Conservation (phyloP, 305 asterid species). For the Striga hermonthica region DNA sequence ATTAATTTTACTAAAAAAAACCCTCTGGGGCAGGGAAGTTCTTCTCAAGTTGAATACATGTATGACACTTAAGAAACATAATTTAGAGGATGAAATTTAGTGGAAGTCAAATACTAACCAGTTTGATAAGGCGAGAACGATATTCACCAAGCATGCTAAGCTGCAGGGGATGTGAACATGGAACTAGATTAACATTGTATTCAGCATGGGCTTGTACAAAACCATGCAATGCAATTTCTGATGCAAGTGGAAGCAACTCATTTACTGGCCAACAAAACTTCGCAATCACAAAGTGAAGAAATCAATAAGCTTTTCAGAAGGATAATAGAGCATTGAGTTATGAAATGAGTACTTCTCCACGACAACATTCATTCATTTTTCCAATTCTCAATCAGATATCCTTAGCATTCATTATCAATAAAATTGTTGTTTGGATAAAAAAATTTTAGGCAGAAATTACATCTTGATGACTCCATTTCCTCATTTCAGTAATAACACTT, state of each 20-base stretch:
- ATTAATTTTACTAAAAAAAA: not conserved
- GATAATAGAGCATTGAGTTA: not conserved
- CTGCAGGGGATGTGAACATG: slow-evolving; percentile 49
- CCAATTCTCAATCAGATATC: slow-evolving; percentile 4
- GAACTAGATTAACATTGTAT: slow-evolving; percentile 31
- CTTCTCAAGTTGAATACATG: slow-evolving; percentile 8
- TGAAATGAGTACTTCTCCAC: not conserved
- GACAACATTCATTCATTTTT: slow-evolving; percentile 9
- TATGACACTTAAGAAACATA: slow-evolving; percentile 19
- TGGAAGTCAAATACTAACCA: slow-evolving; percentile 53
- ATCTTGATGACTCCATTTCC: slow-evolving; percentile 11
- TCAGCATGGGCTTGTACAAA: slow-evolving; percentile 10
- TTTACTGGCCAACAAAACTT: slow-evolving; percentile 2
- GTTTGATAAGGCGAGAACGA: slow-evolving; percentile 76
- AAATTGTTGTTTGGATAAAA: slow-evolving; percentile 4
- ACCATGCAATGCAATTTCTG: slow-evolving; percentile 17
- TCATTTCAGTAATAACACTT: not conserved
- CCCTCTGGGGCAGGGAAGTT: not conserved
- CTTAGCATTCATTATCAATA: not conserved
- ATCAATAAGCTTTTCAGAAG: slow-evolving; percentile 5
- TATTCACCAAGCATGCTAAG: slow-evolving; percentile 69
- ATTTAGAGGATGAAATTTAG: slow-evolving; percentile 26
- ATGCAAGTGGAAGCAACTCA: slow-evolving; percentile 26
- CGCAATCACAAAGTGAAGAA: not conserved
- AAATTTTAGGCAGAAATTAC: slow-evolving; percentile 7